phyloP scores from a whole-genome alignment of 2,329 filamentous ascomycete genomes.

The Penicillium sp. region DNA sequence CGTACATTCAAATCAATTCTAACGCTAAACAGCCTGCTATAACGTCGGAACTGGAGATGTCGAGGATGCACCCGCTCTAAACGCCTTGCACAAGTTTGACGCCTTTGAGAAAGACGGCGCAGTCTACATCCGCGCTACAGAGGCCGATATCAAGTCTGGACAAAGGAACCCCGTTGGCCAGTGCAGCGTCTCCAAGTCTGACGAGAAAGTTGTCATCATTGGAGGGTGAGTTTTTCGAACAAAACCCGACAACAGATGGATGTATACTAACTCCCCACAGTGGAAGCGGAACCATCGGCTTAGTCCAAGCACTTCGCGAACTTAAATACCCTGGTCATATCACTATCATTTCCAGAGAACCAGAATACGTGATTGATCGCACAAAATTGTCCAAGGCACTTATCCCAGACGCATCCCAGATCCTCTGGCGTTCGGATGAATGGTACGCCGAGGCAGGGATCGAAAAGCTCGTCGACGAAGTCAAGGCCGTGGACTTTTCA shows the following conservation, averaged over 20 bases:
- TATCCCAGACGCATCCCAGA: conserved; percentile 74
- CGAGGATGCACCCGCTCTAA: conserved; percentile 88
- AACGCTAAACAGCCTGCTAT: conserved; percentile 73
- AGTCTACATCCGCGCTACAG: conserved; percentile 81
- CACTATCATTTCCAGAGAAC: conserved; percentile 81
- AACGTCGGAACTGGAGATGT: conserved; percentile 86
- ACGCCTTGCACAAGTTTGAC: conserved; percentile 80
- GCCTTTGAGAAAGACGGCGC: conserved; percentile 77
- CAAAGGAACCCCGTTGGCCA: conserved; percentile 72
- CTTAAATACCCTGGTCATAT: conserved; percentile 77
- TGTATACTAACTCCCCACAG: conserved; percentile 37
- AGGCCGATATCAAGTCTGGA: conserved; percentile 73
- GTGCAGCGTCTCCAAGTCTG: conserved; percentile 58
- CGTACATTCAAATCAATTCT: not conserved
- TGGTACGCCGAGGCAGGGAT: conserved; percentile 71
- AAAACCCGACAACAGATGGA: too few species aligned
- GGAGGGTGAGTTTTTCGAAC: conserved; percentile 57
- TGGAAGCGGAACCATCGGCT: conserved; percentile 79
- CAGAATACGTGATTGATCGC: conserved; percentile 84
- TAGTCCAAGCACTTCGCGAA: conserved; percentile 78
- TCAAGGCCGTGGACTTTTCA: conserved; percentile 73
- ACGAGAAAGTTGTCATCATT: conserved; percentile 71
- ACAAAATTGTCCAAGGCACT: conserved; percentile 95
- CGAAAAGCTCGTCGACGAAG: conserved; percentile 59
- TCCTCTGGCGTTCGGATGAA: conserved; percentile 72